Conservation (phyloP, 495 filamentous ascomycete species). For the Penicillium riverlandense region DNA sequence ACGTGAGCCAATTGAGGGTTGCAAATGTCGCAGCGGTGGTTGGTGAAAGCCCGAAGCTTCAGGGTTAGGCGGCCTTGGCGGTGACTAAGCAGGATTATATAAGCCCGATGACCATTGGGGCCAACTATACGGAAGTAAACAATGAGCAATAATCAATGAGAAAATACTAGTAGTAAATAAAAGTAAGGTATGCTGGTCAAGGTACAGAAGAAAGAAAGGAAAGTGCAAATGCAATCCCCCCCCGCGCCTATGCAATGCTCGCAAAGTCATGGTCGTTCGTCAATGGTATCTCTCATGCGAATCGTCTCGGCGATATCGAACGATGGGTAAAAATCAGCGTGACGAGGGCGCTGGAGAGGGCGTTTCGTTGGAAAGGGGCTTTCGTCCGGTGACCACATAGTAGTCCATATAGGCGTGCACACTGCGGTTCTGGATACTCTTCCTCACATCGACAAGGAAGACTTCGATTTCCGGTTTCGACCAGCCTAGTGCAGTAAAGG, state of each 20-base stretch:
- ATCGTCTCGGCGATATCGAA: slow-evolving; percentile 11
- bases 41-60: neutral
- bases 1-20: slow-evolving; percentile 21
- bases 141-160: neutral
- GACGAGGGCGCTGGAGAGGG: neutral
- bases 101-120: too few species aligned
- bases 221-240: slow-evolving; percentile 1
- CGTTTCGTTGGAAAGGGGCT: slow-evolving; percentile 30
- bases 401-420: slow-evolving; percentile 50
- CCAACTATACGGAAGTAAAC: neutral
- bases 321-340: too few species aligned
- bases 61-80: slow-evolving; percentile 5
- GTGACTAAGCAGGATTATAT: slow-evolving; percentile 3
- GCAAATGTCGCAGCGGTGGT: slow-evolving; percentile 1
- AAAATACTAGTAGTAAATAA: neutral
- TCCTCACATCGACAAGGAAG: slow-evolving; percentile 52
- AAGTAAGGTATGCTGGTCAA: neutral
- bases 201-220: slow-evolving; percentile 2
- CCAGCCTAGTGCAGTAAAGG: slow-evolving; percentile 35
- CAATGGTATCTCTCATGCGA: slow-evolving; percentile 30
- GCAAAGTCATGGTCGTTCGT: slow-evolving; percentile 7
- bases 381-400: slow-evolving; percentile 48
- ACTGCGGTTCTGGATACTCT: slow-evolving; percentile 43
- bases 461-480: slow-evolving; percentile 48
- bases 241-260: slow-evolving; percentile 20